Base-by-base conservation (phyloP, 768 basidiomycete species). In the Mycena rosella region DNA sequence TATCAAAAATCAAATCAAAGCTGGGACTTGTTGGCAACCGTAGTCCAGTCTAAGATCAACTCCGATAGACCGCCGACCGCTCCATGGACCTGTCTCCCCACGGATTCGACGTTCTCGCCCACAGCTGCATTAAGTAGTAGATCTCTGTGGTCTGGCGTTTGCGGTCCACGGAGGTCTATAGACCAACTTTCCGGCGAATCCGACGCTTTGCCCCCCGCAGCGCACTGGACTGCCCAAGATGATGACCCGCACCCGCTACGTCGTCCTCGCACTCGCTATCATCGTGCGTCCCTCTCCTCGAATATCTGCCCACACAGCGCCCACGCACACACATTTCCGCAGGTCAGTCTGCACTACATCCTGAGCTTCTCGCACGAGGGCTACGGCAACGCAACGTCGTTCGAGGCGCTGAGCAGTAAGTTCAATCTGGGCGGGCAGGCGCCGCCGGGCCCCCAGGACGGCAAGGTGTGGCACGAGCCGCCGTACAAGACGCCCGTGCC, bases 341-440 rank as follows among this genome's bases (percentile, higher is more conserved):
- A 63, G 61, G 83, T 87, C 55, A 81, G 83, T 77, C 73, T 89
- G 52, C 90, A 92, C 74, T 90, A 87, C 68, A 87, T 91, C 66
- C 83, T 91, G 57, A 88, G 83, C 75, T 84, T 91, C 78, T 86
- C 89, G 4, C 87, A 90, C 71, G 88, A 89, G 72, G 84, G 81
- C 54, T 92, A 91, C 69, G 87, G 88, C 42, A 81, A 82, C 58
- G 86, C 83, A 24, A 90, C 89, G 5, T 89, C 89, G 5, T 60
- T 91, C 38, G 79, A 80, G 1, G 75, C 72, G 30, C 71, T 87
- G 47, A 84, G 81, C 72, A 78, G 80, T 13, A 78, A 80, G 49
- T 74, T 38, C 65, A 29, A 15, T 34, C n/a, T n/a, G n/a, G n/a
- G n/a, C n/a, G n/a, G n/a, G n/a, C n/a, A n/a, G 53, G 36, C 72